phyloP scores from a whole-genome alignment of 1,284 basidiomycete species.

The Tremellales sp. region DNA sequence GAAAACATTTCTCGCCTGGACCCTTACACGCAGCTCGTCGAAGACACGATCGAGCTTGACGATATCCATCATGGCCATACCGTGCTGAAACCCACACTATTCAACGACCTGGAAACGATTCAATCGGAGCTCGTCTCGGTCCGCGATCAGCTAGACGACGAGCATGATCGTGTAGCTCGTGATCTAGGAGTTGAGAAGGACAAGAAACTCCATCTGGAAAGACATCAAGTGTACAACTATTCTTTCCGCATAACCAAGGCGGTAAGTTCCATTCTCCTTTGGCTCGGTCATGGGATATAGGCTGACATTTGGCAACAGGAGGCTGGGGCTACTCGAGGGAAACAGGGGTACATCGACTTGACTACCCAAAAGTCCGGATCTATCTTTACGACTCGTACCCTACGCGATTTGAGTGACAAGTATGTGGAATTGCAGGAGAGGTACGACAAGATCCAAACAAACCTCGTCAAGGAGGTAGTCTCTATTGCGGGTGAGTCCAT shows the following conservation, averaged over 20 bases:
- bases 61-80: constrained; percentile 80
- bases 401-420: constrained; percentile 71
- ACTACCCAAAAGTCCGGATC: constrained; percentile 82
- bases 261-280: constrained; percentile 49
- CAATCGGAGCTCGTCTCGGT: constrained; percentile 65
- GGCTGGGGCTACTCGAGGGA: constrained; percentile 65
- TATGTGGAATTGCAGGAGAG: constrained; percentile 51
- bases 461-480: constrained; percentile 89
- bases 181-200: constrained; percentile 83
- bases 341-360: constrained; percentile 76
- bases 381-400: constrained; percentile 79
- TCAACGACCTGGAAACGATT: constrained; percentile 63
- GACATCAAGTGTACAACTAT: constrained; percentile 84
- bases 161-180: constrained; percentile 68
- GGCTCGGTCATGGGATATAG: neutral
- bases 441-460: constrained; percentile 36
- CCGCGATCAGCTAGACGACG: constrained; percentile 76
- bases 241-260: constrained; percentile 90
- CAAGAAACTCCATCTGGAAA: constrained; percentile 95
- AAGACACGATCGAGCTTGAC: constrained; percentile 87
- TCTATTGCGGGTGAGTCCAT: constrained; percentile 73
- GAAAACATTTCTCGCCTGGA: constrained; percentile 60
- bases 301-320: constrained; percentile 58
- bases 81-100: constrained; percentile 71
- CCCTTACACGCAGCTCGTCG: constrained; percentile 90